Base-by-base conservation (phyloP, 1,284 basidiomycete genomes). In the Marasmius fiardii region DNA sequence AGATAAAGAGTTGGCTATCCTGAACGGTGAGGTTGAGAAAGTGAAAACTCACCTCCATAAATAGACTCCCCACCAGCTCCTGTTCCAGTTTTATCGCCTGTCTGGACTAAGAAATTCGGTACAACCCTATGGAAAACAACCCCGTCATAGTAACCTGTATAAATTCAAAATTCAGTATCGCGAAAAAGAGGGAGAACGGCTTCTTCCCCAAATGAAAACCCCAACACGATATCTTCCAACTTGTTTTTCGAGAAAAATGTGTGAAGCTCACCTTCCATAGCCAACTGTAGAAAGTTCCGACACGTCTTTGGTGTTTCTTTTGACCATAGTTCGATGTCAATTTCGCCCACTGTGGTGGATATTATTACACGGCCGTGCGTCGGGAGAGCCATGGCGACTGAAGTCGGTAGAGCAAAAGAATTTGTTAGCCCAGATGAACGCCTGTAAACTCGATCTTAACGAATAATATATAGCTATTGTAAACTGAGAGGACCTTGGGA, bases 281-380 rank as follows among this genome's bases (percentile, higher is more conserved):
- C 85, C 31, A 96, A 78, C 16, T 91, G 86, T 49, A 98, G 77
- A 70, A 96, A 94, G 75, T 98, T 99, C 43, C 95, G 83, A 66
- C 92, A 95, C 68, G 97, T 81, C 74, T 92, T 93, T 0, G 96
- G 96, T 18, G 92, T 86, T 83, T 99, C 94, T 85, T 93, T 94
- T 18, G 92, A 85, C 94, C 95, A 99, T 54, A 99, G 77, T 68
- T 98, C 96, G 48, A 98, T 87, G 67, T 95, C 93, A 47, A 97
- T 88, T 66, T 96, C 93, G 20, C 94, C 95, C 12, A 84, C 88
- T 1, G 93, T 94, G 0, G 96, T 98, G 60, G 93, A 85, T 48
- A 99, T 78, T 41, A 97, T 84, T 53, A 97, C 90, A 59, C 90
- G 86, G 58, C 93, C 94, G 55, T 86, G 81, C 0, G 93, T 93